Conservation (phyloP, 345 rosid species). For the Citrus australasica region DNA sequence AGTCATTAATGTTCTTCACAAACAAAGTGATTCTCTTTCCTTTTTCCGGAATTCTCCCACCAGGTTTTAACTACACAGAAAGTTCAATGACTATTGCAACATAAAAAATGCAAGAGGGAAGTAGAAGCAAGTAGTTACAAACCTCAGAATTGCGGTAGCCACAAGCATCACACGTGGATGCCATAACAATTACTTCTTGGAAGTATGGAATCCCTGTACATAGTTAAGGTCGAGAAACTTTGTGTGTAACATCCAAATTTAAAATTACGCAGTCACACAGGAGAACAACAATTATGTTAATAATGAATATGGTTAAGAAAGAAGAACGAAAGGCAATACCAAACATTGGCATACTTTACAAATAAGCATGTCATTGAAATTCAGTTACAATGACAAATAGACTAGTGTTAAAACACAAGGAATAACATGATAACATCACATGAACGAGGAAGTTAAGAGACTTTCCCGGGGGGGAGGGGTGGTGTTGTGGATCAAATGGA, state of each 20-base stretch:
- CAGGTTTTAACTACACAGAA: conserved; percentile 74
- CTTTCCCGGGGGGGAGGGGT: background rate
- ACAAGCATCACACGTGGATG: conserved; percentile 81
- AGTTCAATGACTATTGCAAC: conserved; percentile 10
- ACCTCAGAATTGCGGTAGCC: conserved; percentile 99
- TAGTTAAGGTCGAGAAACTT: conserved; percentile 40
- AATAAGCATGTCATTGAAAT: too few relatives aligned
- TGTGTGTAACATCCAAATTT: background rate
- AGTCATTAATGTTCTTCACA: conserved; percentile 56
- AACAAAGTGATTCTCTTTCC: conserved; percentile 66
- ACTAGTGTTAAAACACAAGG: background rate
- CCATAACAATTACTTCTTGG: conserved; percentile 98
- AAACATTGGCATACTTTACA: background rate
- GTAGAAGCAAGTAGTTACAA: conserved; percentile 14
- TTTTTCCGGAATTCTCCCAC: conserved; percentile 81
- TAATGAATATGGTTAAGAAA: background rate
- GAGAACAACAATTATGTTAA: background rate
- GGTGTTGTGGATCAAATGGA: background rate
- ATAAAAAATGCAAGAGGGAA: background rate
- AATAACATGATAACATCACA: background rate
- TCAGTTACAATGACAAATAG: too few relatives aligned
- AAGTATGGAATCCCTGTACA: conserved; percentile 82
- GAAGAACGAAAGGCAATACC: background rate
- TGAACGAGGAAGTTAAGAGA: too few relatives aligned
- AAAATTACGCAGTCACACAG: background rate